phyloP scores from a whole-genome alignment of 2,329 filamentous ascomycete genomes.

The Penicillium janthinellum region DNA sequence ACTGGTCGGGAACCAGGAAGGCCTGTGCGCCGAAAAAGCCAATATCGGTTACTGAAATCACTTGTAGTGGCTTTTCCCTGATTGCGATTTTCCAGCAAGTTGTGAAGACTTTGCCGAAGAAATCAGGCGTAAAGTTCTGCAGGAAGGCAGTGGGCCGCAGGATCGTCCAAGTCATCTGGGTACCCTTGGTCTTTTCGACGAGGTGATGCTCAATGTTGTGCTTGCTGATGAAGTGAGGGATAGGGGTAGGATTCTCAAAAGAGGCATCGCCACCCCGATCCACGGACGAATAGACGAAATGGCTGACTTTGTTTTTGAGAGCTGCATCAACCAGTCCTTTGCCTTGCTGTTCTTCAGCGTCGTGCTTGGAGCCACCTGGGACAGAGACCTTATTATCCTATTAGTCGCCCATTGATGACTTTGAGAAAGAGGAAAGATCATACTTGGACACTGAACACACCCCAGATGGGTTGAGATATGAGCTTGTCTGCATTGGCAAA shows the following conservation, averaged over 20 bases:
- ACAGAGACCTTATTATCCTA: no score
- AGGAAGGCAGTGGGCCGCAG: conserved; percentile 65
- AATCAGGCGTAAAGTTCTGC: conserved; percentile 55
- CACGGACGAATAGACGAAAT: conserved; percentile 66
- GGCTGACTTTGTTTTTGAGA: conserved; percentile 56
- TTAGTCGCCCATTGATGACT: no score
- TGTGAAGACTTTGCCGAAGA: conserved; percentile 53
- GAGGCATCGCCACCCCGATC: conserved; percentile 62
- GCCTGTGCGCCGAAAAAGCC: conserved; percentile 54
- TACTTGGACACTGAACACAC: no score
- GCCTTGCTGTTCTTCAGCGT: conserved; percentile 56
- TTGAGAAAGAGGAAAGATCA: no score
- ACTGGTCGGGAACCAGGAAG: conserved; percentile 31
- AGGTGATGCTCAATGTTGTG: conserved; percentile 64
- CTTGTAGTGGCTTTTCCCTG: conserved; percentile 46
- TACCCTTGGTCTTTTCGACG: conserved; percentile 45
- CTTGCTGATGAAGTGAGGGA: conserved; percentile 66
- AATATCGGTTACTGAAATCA: conserved; percentile 53
- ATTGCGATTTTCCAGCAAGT: conserved; percentile 45
- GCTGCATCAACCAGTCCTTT: conserved; percentile 61
- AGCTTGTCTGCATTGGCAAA: no score
- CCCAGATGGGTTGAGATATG: no score
- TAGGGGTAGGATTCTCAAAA: conserved; percentile 55
- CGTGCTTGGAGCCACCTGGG: no score
- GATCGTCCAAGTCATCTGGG: conserved; percentile 61